phyloP scores from a whole-genome alignment of 1,284 basidiomycete genomes.

The Tilletia indica region DNA sequence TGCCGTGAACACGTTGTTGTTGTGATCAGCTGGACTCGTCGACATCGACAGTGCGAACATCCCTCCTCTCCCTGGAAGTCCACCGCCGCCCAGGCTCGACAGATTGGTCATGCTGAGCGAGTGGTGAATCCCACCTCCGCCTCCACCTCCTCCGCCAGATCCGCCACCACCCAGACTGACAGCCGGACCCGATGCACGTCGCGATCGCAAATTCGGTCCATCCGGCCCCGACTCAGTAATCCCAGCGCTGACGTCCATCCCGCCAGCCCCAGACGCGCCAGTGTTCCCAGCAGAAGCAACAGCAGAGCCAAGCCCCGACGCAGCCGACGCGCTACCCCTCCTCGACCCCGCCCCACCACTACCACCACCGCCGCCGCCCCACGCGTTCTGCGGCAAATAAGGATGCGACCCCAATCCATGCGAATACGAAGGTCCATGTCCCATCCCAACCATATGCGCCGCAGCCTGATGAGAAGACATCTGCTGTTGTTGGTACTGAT shows the following conservation, averaged over 20 bases:
- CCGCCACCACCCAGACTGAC: not conserved
- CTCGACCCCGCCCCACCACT: not conserved
- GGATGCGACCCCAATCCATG: conserved; percentile 12
- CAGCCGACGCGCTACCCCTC: not conserved
- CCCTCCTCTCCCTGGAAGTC: no score
- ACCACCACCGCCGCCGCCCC: not conserved
- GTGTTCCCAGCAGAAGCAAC: no score
- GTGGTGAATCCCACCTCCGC: not conserved
- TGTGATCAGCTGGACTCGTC: no score
- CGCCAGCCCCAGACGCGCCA: no score
- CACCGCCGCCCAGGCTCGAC: not conserved
- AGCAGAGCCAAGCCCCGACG: not conserved
- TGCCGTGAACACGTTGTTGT: no score
- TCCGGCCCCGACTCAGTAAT: not conserved
- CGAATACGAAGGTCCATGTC: not conserved
- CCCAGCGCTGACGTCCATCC: not conserved
- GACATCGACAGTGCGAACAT: no score
- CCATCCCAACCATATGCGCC: not conserved
- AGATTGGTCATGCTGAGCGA: conserved; percentile 16
- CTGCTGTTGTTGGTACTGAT: not conserved
- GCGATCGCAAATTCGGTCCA: not conserved
- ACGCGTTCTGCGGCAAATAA: conserved; percentile 1
- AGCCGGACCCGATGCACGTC: not conserved
- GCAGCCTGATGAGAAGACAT: conserved; percentile 7
- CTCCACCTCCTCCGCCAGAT: not conserved